Percentiles rank a stretch among this genome's conserved stretches.
These are phyloP conservation scores for Vachellia collinsii DNA, from an alignment of 306 rosid genomes.

Conservation along the genomic window DNA sequence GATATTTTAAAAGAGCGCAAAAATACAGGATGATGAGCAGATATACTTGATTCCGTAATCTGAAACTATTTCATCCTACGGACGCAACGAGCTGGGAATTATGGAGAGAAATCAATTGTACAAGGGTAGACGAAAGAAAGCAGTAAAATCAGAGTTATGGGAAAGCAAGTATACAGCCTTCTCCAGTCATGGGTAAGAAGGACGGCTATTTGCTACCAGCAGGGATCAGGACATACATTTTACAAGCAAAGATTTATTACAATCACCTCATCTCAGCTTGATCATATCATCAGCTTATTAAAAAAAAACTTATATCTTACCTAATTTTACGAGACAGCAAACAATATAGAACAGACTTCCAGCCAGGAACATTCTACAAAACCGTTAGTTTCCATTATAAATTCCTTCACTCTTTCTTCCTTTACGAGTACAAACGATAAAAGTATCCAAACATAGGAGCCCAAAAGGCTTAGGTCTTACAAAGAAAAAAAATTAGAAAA, in stretches of 20 bases:
- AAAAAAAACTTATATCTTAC: not conserved
- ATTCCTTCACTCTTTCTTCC: not conserved
- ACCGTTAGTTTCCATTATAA: conserved; percentile 5
- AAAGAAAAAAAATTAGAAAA: not conserved
- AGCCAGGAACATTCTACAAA: conserved; percentile 2
- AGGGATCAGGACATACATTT: not conserved
- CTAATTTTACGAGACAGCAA: not conserved
- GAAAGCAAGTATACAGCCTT: not conserved
- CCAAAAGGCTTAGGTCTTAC: not conserved
- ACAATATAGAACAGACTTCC: conserved; percentile 6
- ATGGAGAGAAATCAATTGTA: not conserved
- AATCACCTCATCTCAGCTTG: not conserved
- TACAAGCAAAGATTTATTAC: not conserved
- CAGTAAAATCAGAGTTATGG: not conserved
- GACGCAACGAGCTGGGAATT: not conserved
- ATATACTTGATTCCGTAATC: not conserved
- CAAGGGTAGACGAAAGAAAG: not conserved
- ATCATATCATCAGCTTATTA: not conserved
- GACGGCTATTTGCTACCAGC: not conserved
- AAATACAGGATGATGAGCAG: conserved; percentile 1
- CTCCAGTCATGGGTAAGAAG: not conserved
- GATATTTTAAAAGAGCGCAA: not conserved
- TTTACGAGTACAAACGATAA: not conserved
- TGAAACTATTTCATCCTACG: not conserved
- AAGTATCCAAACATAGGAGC: not conserved